These are phyloP conservation scores for Leptographium procerum DNA, from an alignment of 2,329 filamentous ascomycete species.

Conservation along the genomic window DNA sequence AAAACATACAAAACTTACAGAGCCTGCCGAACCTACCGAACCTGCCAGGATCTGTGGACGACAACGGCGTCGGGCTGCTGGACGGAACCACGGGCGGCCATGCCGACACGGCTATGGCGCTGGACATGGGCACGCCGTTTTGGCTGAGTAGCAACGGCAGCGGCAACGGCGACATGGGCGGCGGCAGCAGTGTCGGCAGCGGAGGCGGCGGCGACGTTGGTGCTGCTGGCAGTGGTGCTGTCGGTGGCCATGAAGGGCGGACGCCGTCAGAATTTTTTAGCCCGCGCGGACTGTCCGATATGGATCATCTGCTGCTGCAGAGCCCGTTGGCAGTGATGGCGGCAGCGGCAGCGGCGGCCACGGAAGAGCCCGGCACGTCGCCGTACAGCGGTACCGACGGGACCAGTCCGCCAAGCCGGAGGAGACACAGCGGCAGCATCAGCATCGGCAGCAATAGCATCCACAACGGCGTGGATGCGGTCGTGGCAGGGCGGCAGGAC, in stretches of 20 bases:
- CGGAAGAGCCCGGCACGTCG: neutral
- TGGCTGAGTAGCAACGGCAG: slow-evolving; percentile 1
- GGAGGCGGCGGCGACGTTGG: neutral
- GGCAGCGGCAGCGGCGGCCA: neutral
- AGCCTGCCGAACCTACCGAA: neutral
- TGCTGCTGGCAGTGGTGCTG: too few species aligned
- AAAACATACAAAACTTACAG: too few species aligned
- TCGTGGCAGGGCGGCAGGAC: neutral
- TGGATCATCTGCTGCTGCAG: slow-evolving; percentile 2
- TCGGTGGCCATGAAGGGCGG: too few species aligned
- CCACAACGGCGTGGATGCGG: neutral
- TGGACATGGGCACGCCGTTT: neutral
- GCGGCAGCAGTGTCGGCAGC: neutral
- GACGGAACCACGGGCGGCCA: neutral
- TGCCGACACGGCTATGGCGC: neutral
- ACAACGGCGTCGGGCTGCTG: neutral
- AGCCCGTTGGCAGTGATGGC: neutral
- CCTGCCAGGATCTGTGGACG: neutral
- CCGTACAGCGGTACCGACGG: neutral
- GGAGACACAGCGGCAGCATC: neutral
- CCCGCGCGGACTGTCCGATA: neutral
- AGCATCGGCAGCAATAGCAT: neutral
- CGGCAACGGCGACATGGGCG: neutral
- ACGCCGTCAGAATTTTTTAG: neutral
- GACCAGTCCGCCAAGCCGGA: neutral